phyloP scores from a whole-genome alignment of 495 filamentous ascomycete species.

The Talaromyces proteolyticus region DNA sequence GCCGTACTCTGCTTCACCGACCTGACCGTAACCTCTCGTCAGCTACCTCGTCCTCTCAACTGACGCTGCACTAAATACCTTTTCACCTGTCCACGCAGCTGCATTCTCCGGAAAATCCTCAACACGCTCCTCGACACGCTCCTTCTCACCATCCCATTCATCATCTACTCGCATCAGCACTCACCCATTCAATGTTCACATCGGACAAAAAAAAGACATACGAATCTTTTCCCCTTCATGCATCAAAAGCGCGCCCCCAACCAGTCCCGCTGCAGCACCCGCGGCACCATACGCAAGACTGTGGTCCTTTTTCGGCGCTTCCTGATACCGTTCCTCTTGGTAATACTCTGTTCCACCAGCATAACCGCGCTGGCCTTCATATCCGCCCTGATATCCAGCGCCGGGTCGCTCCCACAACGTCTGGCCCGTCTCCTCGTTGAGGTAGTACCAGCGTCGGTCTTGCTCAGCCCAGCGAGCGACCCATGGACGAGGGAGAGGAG shows the following conservation, averaged over 20 bases:
- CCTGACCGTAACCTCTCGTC: conserved; percentile 12
- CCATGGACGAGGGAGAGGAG: conserved; percentile 49
- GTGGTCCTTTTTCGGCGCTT: conserved; percentile 28
- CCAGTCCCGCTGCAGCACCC: conserved; percentile 42
- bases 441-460: conserved; percentile 48
- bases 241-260: conserved; percentile 47
- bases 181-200: conserved; percentile 19
- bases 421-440: conserved; percentile 48
- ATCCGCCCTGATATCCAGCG: conserved; percentile 4
- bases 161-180: conserved; percentile 18
- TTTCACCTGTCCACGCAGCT: conserved; percentile 30
- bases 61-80: conserved; percentile 12
- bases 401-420: conserved; percentile 45
- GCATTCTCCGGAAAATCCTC: conserved; percentile 32
- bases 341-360: not conserved
- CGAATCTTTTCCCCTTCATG: conserved; percentile 36
- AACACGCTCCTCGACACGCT: conserved; percentile 23
- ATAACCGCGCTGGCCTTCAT: conserved; percentile 2
- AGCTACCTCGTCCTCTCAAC: not conserved
- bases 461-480: conserved; percentile 44
- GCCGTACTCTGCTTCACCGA: conserved; percentile 26
- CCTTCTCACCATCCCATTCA: conserved; percentile 21
- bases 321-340: conserved; percentile 16
- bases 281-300: conserved; percentile 38
- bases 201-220: conserved; percentile 20